Conservation (phyloP, 2,329 filamentous ascomycete species). For the Venturia carpophila region DNA sequence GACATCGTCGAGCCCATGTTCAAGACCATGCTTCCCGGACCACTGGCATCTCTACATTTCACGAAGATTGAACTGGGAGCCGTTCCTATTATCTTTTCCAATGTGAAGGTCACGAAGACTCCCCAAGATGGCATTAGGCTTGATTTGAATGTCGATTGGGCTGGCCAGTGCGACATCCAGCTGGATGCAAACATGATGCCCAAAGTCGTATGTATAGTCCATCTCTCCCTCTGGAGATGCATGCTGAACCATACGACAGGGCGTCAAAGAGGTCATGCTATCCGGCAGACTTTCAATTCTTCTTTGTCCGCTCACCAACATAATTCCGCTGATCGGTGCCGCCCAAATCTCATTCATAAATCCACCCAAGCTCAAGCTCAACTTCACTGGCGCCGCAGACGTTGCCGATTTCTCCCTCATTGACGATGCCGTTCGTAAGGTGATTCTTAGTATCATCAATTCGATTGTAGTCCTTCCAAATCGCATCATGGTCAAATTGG, state of each 20-base stretch:
- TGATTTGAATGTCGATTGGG: constrained; percentile 42
- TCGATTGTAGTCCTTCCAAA: constrained; percentile 43
- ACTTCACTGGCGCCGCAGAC: constrained; percentile 42
- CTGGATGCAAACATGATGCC: constrained; percentile 39
- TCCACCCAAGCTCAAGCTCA: constrained; percentile 38
- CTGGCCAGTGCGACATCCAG: constrained; percentile 41
- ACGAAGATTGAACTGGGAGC: constrained; percentile 40
- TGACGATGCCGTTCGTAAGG: constrained; percentile 38
- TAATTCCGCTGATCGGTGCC: constrained; percentile 44
- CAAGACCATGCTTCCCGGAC: constrained; percentile 39
- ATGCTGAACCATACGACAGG: constrained; percentile 26
- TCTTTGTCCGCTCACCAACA: constrained; percentile 39
- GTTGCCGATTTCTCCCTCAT: constrained; percentile 38
- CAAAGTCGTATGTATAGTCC: constrained; percentile 32
- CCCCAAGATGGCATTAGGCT: constrained; percentile 41
- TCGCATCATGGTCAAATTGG: constrained; percentile 43
- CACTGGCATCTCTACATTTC: constrained; percentile 38
- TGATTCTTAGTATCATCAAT: constrained; percentile 38
- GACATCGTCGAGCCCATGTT: constrained; percentile 44
- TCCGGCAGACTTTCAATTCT: constrained; percentile 39
- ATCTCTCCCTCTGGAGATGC: neutral
- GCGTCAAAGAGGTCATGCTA: constrained; percentile 39
- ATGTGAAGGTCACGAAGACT: constrained; percentile 41
- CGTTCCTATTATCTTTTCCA: constrained; percentile 35
- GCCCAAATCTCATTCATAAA: constrained; percentile 45